Conservation (phyloP, 2,329 filamentous ascomycete genomes). For the Alternaria incomplexa region DNA sequence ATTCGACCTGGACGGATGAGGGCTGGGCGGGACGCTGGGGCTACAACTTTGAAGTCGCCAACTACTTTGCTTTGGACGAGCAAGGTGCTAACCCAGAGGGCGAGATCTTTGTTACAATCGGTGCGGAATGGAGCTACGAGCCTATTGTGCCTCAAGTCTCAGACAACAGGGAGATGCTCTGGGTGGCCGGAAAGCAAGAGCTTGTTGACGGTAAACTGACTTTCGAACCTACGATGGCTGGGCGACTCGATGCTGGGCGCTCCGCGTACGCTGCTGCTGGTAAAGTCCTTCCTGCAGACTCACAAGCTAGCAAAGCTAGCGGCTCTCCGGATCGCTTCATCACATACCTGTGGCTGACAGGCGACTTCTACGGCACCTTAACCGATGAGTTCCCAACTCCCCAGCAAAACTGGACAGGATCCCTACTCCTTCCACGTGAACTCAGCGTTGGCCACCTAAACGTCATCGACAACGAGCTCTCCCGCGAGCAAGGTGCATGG, state of each 20-base stretch:
- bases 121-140: constrained; percentile 53
- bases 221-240: constrained; percentile 52
- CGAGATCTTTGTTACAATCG: constrained; percentile 51
- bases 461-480: constrained; percentile 51
- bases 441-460: constrained; percentile 51
- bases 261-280: constrained; percentile 55
- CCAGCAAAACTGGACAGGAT: constrained; percentile 55
- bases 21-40: constrained; percentile 34
- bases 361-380: constrained; percentile 50
- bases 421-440: constrained; percentile 53
- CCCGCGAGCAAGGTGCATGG: constrained; percentile 50
- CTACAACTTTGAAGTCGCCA: constrained; percentile 56
- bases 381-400: constrained; percentile 44
- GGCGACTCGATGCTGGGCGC: constrained; percentile 50
- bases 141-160: constrained; percentile 51
- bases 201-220: constrained; percentile 30
- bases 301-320: constrained; percentile 47
- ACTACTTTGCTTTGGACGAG: constrained; percentile 51
- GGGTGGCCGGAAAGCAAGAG: constrained; percentile 49
- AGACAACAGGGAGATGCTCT: constrained; percentile 51
- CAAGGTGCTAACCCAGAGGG: constrained; percentile 50
- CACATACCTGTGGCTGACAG: constrained; percentile 53
- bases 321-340: constrained; percentile 53
- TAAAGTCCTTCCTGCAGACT: constrained; percentile 49
- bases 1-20: constrained; percentile 28